Evolutionary conservation across 176 grass and related monocot genomes (phyloP), one percentile per base, ranked within the genome.

Genomic region (Juncus effusus): DNA sequence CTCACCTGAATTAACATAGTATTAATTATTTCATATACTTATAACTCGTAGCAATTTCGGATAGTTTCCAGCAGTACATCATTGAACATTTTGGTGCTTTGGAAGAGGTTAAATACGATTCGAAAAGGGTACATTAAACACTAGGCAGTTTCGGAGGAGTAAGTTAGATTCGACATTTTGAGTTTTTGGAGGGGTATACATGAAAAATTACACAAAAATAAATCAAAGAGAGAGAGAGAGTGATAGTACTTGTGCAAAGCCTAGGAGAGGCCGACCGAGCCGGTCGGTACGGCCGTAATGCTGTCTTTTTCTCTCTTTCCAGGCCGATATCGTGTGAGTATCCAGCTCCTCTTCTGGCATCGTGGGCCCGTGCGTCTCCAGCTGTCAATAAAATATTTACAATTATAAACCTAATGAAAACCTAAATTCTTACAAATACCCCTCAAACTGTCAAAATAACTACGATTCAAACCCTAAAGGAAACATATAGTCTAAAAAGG

Each of bases 251-350:
- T 99, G 85, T 64, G 91, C 85, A 51, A 99, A 61, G 51, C 79
- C 75, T 42, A 93, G 83, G 68, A 87, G 75, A 59, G 88, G 60
- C 61, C 65, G 78, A 60, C 81, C 77, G 61, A 82, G 88, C 15
- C 73, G 81, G 72, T 83, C 82, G 6, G 69, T 76, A 70, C 82
- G 82, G 68, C 54, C 75, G 62, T 83, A 99, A 73, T 75, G 71
- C 59, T 99, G 95, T 28, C 70, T 77, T 69, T 99, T 99, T 65
- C 75, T 84, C 19, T 90, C 83, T 74, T 99, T 99, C 95, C 95
- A 99, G 51, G 95, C 95, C 82, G 86, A 94, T 80, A 99, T 99
- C 28, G 95, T 90, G 54, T 99, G 95, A 13, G 89, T 99, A 65
- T 99, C 95, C 54, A 93, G 89, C 81, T 99, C 88, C 45, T 93